Evolutionary conservation across 345 rosid species (phyloP), one percentile per base, ranked within the genome.

Genomic region (Alliaria petiolata): DNA sequence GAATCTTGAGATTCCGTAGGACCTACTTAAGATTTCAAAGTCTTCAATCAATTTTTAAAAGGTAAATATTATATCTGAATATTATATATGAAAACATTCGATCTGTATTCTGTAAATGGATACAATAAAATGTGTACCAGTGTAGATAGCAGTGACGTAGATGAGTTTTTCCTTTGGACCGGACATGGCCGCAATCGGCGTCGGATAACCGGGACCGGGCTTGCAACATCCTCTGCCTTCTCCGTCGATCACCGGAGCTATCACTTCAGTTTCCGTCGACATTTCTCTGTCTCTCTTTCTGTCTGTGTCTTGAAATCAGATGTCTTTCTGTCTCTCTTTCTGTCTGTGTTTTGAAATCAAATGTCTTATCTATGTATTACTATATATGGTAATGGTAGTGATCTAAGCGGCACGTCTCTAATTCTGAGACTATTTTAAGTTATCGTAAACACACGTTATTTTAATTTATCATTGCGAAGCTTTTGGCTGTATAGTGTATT

Each of bases 161-260:
- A 93, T 51, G 33, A 93, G 85, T 33, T 83, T 62, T 67, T 93
- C 98, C 71, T 70, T 6, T 33, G 98, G 98, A 50, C 97, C 96
- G 51, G 89, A 62, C 96, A 90, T 90, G 74, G 98, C 98, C 5
- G 81, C 85, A 31, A 90, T 78, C 6, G 98, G 98, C 12, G 95
- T 72, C 0, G 89, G 85, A 74, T 93, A 90, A 8, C 98, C 96
- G 0, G 98, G 97, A 22, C 98, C 96, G 12, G 57, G 70, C 73
- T 82, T 74, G 81, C 92, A 93, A 83, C 89, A 89, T 7, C 62
- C 83, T 22, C 12, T n/a, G n/a, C 40, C 78, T 55, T 31, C 51
- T 2, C 55, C 76, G 20, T 77, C 57, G 50, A 6, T 56, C 19
- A 45, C 53, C 26, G 35, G 28, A 65, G 44, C 31, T 16, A 44